These are phyloP conservation scores for Lactarius hatsudake DNA, from an alignment of 768 basidiomycete species.

Conservation along the genomic window DNA sequence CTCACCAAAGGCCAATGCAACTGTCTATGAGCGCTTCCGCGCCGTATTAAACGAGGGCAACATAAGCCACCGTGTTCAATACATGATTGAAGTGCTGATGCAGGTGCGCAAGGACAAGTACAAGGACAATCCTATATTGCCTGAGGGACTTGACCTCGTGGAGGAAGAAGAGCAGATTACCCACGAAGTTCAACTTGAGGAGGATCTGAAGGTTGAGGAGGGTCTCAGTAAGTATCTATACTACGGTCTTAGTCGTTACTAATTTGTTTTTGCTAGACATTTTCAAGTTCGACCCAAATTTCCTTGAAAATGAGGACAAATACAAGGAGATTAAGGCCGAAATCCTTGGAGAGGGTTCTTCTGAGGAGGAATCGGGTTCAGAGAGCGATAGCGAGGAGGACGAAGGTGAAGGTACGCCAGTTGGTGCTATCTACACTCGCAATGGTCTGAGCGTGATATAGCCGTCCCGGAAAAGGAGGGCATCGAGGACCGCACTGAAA, in stretches of 20 bases:
- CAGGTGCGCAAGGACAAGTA: conserved; percentile 98
- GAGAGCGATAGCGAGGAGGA: conserved; percentile 57
- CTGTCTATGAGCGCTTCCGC: conserved; percentile 94
- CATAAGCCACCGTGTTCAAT: conserved; percentile 96
- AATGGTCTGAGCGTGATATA: conserved; percentile 32
- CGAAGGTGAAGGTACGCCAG: conserved; percentile 46
- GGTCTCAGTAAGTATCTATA: conserved; percentile 72
- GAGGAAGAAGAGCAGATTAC: conserved; percentile 99
- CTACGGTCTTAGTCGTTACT: background rate
- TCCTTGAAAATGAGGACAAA: conserved; percentile 87
- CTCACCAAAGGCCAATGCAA: conserved; percentile 92
- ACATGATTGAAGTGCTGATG: conserved; percentile 99
- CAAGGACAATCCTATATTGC: conserved; percentile 95
- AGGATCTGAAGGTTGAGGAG: conserved; percentile 92
- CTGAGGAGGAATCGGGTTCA: conserved; percentile 62
- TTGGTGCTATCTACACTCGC: background rate
- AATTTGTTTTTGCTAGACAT: conserved; percentile 55
- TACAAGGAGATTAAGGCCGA: conserved; percentile 90
- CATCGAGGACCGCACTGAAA: conserved; percentile 93
- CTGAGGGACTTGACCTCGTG: conserved; percentile 93
- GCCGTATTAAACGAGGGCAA: conserved; percentile 92
- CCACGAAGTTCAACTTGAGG: conserved; percentile 88
- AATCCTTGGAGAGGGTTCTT: conserved; percentile 87
- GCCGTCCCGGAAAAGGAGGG: conserved; percentile 78
- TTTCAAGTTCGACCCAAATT: conserved; percentile 91